These are phyloP conservation scores for Helianthus annuus DNA, from an alignment of 129 eudicot species.

Conservation along the genomic window HanXRQr2.0-SUNRISE NC_035447.2:42131965-42132464, in stretches of 20 bases:
- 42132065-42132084: too few species aligned
- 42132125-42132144: slow-evolving; percentile 63
- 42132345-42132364: slow-evolving; percentile 60
- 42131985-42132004: too few species aligned
- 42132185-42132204: slow-evolving; percentile 60
- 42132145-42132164: slow-evolving; percentile 49
- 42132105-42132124: too few species aligned
- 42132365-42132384: slow-evolving; percentile 48
- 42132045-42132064: too few species aligned
- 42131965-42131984: too few species aligned
- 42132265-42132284: slow-evolving; percentile 18
- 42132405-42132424: slow-evolving; percentile 51
- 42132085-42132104: too few species aligned
- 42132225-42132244: slow-evolving; percentile 43
- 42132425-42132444: slow-evolving; percentile 34
- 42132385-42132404: slow-evolving; percentile 38
- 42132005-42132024: too few species aligned
- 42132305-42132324: slow-evolving; percentile 42
- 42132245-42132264: slow-evolving; percentile 35
- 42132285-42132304: slow-evolving; percentile 15
- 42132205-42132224: slow-evolving; percentile 53
- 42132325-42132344: slow-evolving; percentile 55
- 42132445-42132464: slow-evolving; percentile 25
- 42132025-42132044: too few species aligned
- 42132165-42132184: slow-evolving; percentile 43